Evolutionary conservation across 495 filamentous ascomycete species (phyloP).

Genomic region (Chaetomidium leptoderma): DNA sequence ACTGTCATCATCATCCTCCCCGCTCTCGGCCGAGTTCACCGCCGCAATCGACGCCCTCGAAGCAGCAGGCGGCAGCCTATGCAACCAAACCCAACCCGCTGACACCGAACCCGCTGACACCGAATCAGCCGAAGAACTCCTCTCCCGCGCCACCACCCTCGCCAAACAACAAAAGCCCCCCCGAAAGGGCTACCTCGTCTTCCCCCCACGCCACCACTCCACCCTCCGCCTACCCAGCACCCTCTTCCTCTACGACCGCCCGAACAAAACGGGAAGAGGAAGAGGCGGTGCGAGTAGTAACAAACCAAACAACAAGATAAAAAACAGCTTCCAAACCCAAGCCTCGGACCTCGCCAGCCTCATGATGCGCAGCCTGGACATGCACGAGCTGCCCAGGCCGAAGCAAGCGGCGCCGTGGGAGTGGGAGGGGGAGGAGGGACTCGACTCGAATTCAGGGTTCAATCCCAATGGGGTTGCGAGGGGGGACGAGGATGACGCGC

Average conservation of each 20-base stretch:
- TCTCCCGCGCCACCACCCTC: not conserved
- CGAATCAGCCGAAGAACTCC: constrained; percentile 1
- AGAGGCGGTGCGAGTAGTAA: too few species aligned
- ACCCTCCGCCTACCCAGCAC: constrained; percentile 36
- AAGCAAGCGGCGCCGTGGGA: constrained; percentile 22
- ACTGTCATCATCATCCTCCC: not conserved
- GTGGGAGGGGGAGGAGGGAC: constrained; percentile 20
- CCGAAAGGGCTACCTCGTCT: constrained; percentile 29
- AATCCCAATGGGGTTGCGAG: too few species aligned
- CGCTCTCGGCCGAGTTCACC: not conserved
- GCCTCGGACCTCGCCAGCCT: constrained; percentile 32
- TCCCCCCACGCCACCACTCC: constrained; percentile 33
- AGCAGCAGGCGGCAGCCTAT: too few species aligned
- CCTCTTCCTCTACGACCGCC: constrained; percentile 27
- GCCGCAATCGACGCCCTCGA: constrained; percentile 11
- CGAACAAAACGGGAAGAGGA: not conserved
- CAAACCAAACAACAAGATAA: not conserved
- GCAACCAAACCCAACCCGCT: constrained; percentile 6
- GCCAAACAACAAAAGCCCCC: constrained; percentile 17
- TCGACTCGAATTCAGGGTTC: too few species aligned
- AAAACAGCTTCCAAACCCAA: constrained; percentile 36
- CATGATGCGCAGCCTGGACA: constrained; percentile 39
- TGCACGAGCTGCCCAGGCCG: constrained; percentile 25
- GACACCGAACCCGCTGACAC: not conserved
- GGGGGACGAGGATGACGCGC: constrained; percentile 2